Conservation (phyloP, 148 eudicot genomes). For the Silene latifolia region DNA sequence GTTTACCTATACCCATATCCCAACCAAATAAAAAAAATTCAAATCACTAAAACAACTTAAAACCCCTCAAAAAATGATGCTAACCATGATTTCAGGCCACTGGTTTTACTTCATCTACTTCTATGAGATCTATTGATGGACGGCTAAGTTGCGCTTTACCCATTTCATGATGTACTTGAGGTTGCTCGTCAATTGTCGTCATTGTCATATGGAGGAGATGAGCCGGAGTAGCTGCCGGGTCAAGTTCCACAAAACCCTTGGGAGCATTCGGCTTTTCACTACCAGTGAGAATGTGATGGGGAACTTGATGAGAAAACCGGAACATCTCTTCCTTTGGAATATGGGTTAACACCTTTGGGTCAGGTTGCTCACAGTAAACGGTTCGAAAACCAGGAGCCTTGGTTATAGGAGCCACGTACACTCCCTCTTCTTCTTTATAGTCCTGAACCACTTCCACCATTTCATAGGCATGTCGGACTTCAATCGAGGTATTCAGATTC, state of each 20-base stretch:
- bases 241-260: conserved; percentile 55
- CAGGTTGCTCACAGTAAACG: conserved; percentile 38
- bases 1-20: conserved; percentile 25
- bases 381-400: conserved; percentile 55
- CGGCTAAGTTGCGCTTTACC: too few species aligned
- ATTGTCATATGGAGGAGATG: conserved; percentile 41
- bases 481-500: conserved; percentile 39
- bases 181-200: conserved; percentile 20
- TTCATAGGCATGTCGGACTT: conserved; percentile 50
- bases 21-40: conserved; percentile 4
- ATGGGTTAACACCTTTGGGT: conserved; percentile 31
- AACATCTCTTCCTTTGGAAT: conserved; percentile 61
- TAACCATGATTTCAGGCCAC: conserved; percentile 16
- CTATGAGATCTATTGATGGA: not conserved
- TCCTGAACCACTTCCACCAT: conserved; percentile 61
- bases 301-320: conserved; percentile 63
- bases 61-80: conserved; percentile 1
- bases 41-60: conserved; percentile 9
- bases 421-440: conserved; percentile 47
- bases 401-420: conserved; percentile 41
- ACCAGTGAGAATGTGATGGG: conserved; percentile 44
- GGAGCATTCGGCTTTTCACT: conserved; percentile 46
- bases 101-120: not conserved
- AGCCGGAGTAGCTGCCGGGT: conserved; percentile 63
- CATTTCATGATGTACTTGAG: not conserved